Evolutionary conservation across 1,284 basidiomycete species (phyloP).

Genomic region (Ustilago nuda): DNA sequence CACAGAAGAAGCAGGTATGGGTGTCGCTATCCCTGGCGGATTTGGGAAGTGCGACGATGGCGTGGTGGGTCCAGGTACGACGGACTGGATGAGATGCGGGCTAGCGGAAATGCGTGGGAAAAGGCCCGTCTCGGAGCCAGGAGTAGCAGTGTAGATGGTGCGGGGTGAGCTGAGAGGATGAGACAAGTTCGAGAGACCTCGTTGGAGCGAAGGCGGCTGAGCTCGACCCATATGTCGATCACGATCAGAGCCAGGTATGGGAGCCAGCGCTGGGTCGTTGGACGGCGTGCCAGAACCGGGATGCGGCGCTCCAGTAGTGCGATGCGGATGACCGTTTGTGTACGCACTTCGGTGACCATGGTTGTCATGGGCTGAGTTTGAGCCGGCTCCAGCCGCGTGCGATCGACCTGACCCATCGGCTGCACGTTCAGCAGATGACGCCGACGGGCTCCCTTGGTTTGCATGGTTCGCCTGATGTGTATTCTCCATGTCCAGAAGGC

Average conservation of each 20-base stretch:
- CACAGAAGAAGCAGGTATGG: not conserved
- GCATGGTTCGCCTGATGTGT: conserved; percentile 1
- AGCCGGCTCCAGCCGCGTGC: not conserved
- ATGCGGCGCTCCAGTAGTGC: not conserved
- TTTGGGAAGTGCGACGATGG: conserved; percentile 29
- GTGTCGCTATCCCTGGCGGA: conserved; percentile 4
- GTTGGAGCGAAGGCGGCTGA: conserved; percentile 20
- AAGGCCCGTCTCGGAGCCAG: conserved; percentile 16
- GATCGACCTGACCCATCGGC: not conserved
- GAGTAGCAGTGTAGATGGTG: conserved; percentile 32
- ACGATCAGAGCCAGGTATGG: conserved; percentile 2
- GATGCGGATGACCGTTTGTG: conserved; percentile 11
- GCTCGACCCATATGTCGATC: conserved; percentile 15
- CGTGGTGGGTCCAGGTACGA: conserved; percentile 12
- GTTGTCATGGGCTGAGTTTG: not conserved
- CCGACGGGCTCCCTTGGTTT: not conserved
- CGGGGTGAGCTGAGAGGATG: conserved; percentile 37
- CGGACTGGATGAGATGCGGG: conserved; percentile 10
- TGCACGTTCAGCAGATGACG: conserved; percentile 3
- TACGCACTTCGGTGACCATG: not conserved
- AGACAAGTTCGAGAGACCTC: conserved; percentile 12
- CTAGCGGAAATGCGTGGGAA: conserved; percentile 28
- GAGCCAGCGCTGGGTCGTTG: not conserved
- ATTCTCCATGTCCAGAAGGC: conserved; percentile 32
- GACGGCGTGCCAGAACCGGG: not conserved